Conservation (phyloP, 2,329 filamentous ascomycete genomes). For the Xylariaceae sp. region DNA sequence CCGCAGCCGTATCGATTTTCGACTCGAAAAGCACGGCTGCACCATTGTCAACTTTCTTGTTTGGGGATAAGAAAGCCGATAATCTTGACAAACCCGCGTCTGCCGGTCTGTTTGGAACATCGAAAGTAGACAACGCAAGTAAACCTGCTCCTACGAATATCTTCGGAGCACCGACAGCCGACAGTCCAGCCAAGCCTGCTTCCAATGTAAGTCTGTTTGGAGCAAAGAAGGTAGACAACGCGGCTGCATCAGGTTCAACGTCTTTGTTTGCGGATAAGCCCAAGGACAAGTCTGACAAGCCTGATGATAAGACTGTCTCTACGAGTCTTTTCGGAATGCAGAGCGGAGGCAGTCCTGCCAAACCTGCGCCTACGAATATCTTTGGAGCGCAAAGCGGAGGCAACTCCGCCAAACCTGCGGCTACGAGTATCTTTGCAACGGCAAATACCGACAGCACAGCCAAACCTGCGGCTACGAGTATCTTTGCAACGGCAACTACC, state of each 20-base stretch:
- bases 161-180: constrained; percentile 12
- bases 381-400: constrained; percentile 21
- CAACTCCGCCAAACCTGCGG: constrained; percentile 9
- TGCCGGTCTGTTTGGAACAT: background rate
- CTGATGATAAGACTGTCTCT: constrained; percentile 13
- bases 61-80: constrained; percentile 23
- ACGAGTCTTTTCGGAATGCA: background rate
- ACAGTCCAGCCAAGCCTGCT: constrained; percentile 17
- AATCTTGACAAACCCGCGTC: constrained; percentile 18
- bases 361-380: constrained; percentile 16
- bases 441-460: background rate
- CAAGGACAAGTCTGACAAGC: too few species aligned
- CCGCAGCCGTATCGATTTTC: constrained; percentile 32
- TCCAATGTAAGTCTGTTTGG: constrained; percentile 4
- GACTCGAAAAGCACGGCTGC: constrained; percentile 38
- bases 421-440: constrained; percentile 22
- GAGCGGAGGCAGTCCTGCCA: constrained; percentile 33
- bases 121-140: constrained; percentile 17
- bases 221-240: constrained; percentile 30
- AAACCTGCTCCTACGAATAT: constrained; percentile 14
- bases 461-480: constrained; percentile 13
- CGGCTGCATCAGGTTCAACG: constrained; percentile 24
- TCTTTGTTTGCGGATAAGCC: constrained; percentile 8
- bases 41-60: constrained; percentile 20
- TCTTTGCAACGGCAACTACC: constrained; percentile 22